These are phyloP conservation scores for Wickerhamomyces mucosus DNA, from an alignment of 805 yeast genomes.

Conservation along the genomic window DNA sequence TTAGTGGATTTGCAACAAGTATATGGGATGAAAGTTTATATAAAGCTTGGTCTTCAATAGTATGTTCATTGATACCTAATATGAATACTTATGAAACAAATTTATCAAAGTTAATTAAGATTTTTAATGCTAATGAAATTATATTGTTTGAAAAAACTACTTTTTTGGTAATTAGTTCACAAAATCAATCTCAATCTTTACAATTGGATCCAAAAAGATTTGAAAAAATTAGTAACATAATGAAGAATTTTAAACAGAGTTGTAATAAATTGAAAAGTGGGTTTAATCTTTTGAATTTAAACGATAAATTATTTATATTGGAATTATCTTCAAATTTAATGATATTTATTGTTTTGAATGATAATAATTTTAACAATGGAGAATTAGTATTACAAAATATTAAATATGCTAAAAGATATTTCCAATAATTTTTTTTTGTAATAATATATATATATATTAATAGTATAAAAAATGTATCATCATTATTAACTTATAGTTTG, in stretches of 20 bases:
- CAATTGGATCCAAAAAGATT: conserved; percentile 81
- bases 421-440: conserved; percentile 21
- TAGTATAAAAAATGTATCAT: too few relatives aligned
- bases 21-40: conserved; percentile 96
- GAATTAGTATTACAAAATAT: conserved; percentile 46
- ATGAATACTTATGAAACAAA: conserved; percentile 73
- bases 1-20: conserved; percentile 87
- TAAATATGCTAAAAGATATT: conserved; percentile 45
- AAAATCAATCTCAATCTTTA: conserved; percentile 18
- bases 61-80: conserved; percentile 90
- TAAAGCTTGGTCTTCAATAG: conserved; percentile 96
- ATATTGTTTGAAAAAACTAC: conserved; percentile 91
- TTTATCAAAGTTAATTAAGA: conserved; percentile 58
- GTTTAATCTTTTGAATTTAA: conserved; percentile 65
- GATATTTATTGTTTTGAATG: conserved; percentile 48
- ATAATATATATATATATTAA: too few relatives aligned
- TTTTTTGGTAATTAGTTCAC: conserved; percentile 50
- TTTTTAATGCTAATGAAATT: conserved; percentile 80
- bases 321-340: conserved; percentile 52
- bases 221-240: conserved; percentile 87
- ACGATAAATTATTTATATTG: conserved; percentile 45
- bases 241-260: conserved; percentile 90
- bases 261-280: conserved; percentile 81
- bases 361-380: conserved; percentile 27
- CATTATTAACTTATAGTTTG: too few relatives aligned